Base-by-base conservation (phyloP, 768 basidiomycete genomes). In the Pholiota microspora region DNA sequence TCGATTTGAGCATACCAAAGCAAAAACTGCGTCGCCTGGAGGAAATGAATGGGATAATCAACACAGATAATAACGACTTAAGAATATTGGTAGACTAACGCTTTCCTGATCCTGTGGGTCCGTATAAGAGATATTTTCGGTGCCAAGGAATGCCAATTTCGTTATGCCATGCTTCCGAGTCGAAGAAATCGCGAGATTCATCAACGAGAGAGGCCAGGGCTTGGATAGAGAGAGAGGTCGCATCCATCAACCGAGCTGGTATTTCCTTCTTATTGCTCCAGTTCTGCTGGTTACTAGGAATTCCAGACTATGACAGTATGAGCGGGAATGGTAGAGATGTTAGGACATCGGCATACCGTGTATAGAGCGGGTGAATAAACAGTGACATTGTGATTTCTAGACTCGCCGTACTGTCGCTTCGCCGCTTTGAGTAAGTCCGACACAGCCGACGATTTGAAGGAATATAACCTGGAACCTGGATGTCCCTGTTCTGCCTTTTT, bases 111-210 rank as follows among this genome's bases (percentile, higher is more conserved):
- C 38, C 51, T 7, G 38, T 21, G 1, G 51, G 51, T 4, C 51
- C 51, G 12, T 51, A 16, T 2, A 51, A 40, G 12, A 42, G 24
- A 21, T 44, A 51, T 15, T 40, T 15, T 32, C 44, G 42, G 29
- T 40, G 40, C 38, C 40, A 51, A 10, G 51, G 51, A 12, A 51
- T 35, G n/a, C 51, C 40, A 8, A 31, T 27, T 29, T 51, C 38
- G 18, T 31, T 31, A n/a, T 42, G 36, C 51, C 51, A 51, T 9
- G 9, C 13, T 40, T 44, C 51, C 16, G 51, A 51, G 3, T 51
- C 40, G 9, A 27, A 51, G 23, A 51, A 51, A 28, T 31, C 10
- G 27, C 38, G n/a, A 51, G 38, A 18, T 8, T 42, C 51, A 7
- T 42, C 40, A 23, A 32, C 51, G 6, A 51, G 51, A 18, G 38